These are phyloP conservation scores for Globisporangium carolinianum DNA, from an alignment of 352 stramenopile species.

Conservation along the genomic window DNA sequence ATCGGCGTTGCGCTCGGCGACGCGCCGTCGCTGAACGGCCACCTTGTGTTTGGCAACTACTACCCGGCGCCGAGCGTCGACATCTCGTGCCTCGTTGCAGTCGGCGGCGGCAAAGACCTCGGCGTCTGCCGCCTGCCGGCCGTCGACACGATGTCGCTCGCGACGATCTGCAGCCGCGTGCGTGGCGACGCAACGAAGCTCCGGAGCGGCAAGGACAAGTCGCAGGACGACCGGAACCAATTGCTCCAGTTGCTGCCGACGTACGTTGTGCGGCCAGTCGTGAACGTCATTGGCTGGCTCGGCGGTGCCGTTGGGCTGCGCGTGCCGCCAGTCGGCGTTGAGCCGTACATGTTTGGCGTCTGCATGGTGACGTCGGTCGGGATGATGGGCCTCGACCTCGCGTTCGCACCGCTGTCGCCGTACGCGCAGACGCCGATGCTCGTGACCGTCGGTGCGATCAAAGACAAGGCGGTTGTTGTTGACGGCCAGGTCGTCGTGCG, in stretches of 20 bases:
- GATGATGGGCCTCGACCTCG: constrained; percentile 65
- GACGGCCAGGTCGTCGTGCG: constrained; percentile 52
- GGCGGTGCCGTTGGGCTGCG: constrained; percentile 44
- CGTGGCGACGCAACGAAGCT: constrained; percentile 46
- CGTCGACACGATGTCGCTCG: constrained; percentile 52
- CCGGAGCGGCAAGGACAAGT: constrained; percentile 45
- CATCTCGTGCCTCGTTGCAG: constrained; percentile 56
- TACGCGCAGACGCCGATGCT: constrained; percentile 64
- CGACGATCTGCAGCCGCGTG: constrained; percentile 34
- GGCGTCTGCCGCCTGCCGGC: constrained; percentile 39
- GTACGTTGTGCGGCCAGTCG: constrained; percentile 40
- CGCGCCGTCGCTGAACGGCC: constrained; percentile 58
- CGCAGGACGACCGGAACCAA: constrained; percentile 56
- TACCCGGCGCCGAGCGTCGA: constrained; percentile 56
- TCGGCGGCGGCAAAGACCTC: constrained; percentile 53
- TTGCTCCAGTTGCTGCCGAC: constrained; percentile 50
- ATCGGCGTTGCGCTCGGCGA: constrained; percentile 42
- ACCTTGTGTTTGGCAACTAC: constrained; percentile 67
- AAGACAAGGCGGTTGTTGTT: constrained; percentile 54
- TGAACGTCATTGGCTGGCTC: constrained; percentile 61
- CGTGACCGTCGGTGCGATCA: constrained; percentile 57
- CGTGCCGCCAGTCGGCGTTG: constrained; percentile 45
- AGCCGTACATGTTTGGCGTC: constrained; percentile 67
- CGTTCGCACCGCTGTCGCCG: constrained; percentile 55
- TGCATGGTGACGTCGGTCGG: constrained; percentile 70